Conservation (phyloP, 371 early-diverging fungal genomes). For the Actinomortierella wolfii region DNA sequence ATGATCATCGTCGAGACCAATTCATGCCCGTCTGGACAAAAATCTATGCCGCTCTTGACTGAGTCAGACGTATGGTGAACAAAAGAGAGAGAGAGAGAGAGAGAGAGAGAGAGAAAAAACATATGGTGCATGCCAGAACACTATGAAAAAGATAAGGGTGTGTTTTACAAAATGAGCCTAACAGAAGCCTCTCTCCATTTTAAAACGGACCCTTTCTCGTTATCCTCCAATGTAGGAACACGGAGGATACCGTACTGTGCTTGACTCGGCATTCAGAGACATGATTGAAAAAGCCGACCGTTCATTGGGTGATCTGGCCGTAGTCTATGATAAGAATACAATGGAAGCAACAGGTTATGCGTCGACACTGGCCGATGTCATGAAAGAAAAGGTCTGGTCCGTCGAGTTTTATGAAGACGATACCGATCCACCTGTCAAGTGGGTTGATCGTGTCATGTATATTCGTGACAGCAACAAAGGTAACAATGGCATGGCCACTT, state of each 20-base stretch:
- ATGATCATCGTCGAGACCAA: slow-evolving; percentile 97
- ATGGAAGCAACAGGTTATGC: slow-evolving; percentile 95
- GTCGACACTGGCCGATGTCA: slow-evolving; percentile 83
- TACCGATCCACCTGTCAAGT: slow-evolving; percentile 81
- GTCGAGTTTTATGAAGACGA: slow-evolving; percentile 82
- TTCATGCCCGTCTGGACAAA: slow-evolving; percentile 95
- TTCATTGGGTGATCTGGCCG: slow-evolving; percentile 82
- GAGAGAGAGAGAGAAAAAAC: no score
- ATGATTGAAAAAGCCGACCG: slow-evolving; percentile 73
- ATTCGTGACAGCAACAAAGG: slow-evolving; percentile 73
- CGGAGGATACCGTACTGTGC: slow-evolving; percentile 80
- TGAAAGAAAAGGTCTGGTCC: slow-evolving; percentile 85
- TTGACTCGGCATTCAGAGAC: slow-evolving; percentile 79
- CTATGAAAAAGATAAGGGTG: no score
- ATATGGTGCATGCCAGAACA: no score
- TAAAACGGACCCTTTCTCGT: no score
- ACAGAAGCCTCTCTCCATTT: no score
- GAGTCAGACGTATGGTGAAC: slow-evolving; percentile 74
- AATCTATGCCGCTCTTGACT: slow-evolving; percentile 90
- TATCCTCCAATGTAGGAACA: no score
- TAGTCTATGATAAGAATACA: slow-evolving; percentile 88
- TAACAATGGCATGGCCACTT: slow-evolving; percentile 16
- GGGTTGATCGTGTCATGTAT: slow-evolving; percentile 79
- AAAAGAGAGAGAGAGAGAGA: no score
- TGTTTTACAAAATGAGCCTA: no score